Base-by-base conservation (phyloP, 768 basidiomycete genomes). In the Boletus reticuloceps region DNA sequence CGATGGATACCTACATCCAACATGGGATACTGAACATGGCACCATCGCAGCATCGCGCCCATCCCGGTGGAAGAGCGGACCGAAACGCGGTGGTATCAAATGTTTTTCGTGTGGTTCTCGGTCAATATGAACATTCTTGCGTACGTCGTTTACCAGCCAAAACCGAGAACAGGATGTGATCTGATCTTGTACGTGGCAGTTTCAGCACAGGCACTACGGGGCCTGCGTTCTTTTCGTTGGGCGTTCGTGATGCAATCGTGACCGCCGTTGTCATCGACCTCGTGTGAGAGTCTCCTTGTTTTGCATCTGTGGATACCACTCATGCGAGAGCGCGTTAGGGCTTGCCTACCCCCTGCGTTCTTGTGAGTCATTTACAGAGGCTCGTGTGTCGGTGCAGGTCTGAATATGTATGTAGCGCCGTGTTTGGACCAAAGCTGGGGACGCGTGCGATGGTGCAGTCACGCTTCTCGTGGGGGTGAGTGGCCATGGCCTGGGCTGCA, bases 371-470 rank as follows among this genome's bases (percentile, higher is more conserved):
- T 5, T 9, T 20, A 19, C 22, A 22, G 12, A 45, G 10, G 20
- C 11, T 50, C 19, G 2, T 41, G 11, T 46, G 4, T 27, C 5
- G 5, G 31, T 16, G 17, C 12, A 27, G 3, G 17, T 38, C 39
- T 65, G n/a, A 51, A 40, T 10, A 8, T 32, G 38, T 12, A 19
- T 9, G 29, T 54, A 80, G 79, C 51, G 76, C 79, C 3, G 76
- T 77, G 3, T 82, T 79, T 47, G 81, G 83, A 1, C 82, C 83
- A 2, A 79, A 80, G 53, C 65, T 80, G 2, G 83, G 83, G 3
- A 77, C 75, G 62, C 75, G 83, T n/a, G 78, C 81, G 14, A 84
- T 84, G 82, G 75, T 82, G 9, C 76, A 81, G 48, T 74, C 80
- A 1, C 72, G 83, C 20, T 84, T 78, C 60, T 79, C 77, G 0